Evolutionary conservation across 2,329 filamentous ascomycete genomes (phyloP).

Genomic region (Fusarium sp.): DNA sequence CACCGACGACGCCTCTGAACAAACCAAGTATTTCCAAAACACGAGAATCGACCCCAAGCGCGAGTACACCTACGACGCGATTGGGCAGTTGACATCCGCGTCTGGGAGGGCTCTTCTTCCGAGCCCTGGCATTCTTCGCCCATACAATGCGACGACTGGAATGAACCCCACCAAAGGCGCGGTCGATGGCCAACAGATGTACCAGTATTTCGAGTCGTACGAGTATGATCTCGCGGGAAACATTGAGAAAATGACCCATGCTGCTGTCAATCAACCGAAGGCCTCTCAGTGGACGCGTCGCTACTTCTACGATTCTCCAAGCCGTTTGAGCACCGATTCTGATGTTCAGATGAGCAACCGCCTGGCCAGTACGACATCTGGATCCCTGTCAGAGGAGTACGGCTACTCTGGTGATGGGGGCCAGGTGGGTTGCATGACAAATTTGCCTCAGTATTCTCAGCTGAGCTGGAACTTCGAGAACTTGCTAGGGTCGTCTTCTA

Average conservation of each 20-base stretch:
- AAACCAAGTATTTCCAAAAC: background rate
- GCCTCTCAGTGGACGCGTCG: background rate
- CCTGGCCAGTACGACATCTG: background rate
- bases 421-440: constrained; percentile 1
- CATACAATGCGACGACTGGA: background rate
- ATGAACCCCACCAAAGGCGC: background rate
- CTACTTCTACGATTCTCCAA: background rate
- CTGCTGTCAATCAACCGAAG: background rate
- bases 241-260: background rate
- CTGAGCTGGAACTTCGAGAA: constrained; percentile 14
- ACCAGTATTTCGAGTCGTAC: background rate
- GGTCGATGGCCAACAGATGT: background rate
- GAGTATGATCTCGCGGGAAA: background rate
- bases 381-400: background rate
- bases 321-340: background rate
- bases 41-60: background rate
- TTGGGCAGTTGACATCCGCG: background rate
- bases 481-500: background rate
- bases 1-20: background rate
- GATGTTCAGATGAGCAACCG: background rate
- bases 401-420: background rate
- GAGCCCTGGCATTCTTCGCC: background rate
- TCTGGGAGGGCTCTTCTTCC: background rate
- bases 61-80: background rate
- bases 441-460: background rate